phyloP scores from a whole-genome alignment of 202 grass and related monocot genomes.

The Alloteropsis angusta region DNA sequence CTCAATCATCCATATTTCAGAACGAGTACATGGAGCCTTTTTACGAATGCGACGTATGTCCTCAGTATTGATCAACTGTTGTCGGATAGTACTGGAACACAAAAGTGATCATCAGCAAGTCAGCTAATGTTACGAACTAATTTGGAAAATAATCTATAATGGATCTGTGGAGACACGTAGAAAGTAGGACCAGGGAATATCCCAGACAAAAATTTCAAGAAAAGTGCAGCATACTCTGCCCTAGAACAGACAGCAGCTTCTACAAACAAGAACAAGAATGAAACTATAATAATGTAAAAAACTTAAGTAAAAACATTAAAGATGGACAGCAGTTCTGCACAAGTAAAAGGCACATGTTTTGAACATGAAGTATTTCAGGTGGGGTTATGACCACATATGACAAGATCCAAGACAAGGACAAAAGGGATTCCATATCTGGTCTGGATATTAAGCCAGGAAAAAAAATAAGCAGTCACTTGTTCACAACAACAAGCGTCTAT shows the following conservation, averaged over 20 bases:
- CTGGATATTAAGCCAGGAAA: not conserved
- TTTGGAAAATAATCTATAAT: not conserved
- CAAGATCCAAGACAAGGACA: not conserved
- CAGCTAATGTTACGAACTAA: not conserved
- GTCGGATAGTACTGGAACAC: constrained; percentile 73
- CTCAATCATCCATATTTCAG: constrained; percentile 96
- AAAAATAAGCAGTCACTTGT: constrained; percentile 11
- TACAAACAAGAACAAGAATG: not conserved
- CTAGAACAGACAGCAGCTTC: not conserved
- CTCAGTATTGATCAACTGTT: constrained; percentile 91
- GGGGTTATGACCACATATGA: not conserved
- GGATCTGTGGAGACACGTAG: not conserved
- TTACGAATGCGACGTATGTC: constrained; percentile 94
- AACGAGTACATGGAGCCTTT: constrained; percentile 95
- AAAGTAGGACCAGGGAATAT: not conserved
- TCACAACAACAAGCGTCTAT: constrained; percentile 10
- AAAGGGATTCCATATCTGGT: not conserved
- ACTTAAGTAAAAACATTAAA: not conserved
- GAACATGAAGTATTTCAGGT: not conserved
- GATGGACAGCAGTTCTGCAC: not conserved
- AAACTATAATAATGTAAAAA: not conserved
- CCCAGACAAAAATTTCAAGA: constrained; percentile 11
- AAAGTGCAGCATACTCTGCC: not conserved
- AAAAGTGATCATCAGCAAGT: not conserved
- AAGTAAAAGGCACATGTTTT: not conserved